Conservation (phyloP, 2,329 filamentous ascomycete species). For the Fusarium musae region DNA sequence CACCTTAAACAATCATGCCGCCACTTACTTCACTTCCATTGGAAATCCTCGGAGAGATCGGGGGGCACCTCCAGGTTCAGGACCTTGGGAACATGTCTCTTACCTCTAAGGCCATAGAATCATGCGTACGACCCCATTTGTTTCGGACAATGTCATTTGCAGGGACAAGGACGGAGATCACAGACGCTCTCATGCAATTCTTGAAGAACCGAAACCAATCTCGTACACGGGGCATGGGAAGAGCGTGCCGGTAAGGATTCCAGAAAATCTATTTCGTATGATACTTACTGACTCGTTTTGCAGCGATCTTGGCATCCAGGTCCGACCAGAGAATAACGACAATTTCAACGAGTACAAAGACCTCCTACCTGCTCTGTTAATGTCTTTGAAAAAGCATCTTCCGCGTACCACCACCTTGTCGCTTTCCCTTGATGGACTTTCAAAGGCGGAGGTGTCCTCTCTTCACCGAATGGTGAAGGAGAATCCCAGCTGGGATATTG, state of each 20-base stretch:
- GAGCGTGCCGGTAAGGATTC: neutral
- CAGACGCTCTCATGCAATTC: rapidly evolving
- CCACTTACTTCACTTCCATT: rapidly evolving
- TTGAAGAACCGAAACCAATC: rapidly evolving
- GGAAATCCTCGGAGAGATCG: neutral
- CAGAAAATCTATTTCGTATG: too few species aligned
- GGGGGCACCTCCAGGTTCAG: rapidly evolving
- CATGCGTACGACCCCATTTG: rapidly evolving
- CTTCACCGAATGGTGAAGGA: neutral
- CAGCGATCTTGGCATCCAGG: neutral
- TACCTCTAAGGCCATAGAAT: rapidly evolving
- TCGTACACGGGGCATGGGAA: neutral
- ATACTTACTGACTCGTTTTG: neutral
- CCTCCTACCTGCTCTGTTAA: neutral
- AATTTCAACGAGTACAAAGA: neutral
- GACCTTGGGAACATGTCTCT: neutral
- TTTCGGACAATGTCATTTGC: rapidly evolving
- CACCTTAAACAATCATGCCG: neutral
- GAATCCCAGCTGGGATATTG: neutral
- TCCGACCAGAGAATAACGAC: neutral
- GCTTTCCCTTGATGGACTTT: neutral
- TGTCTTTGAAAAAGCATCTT: neutral
- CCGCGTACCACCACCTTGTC: rapidly evolving
- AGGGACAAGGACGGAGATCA: rapidly evolving
- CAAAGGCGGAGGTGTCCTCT: rapidly evolving